Evolutionary conservation across 768 basidiomycete genomes (phyloP), one percentile per base, ranked within the genome.

Genomic region (Amanita phalloides): DNA sequence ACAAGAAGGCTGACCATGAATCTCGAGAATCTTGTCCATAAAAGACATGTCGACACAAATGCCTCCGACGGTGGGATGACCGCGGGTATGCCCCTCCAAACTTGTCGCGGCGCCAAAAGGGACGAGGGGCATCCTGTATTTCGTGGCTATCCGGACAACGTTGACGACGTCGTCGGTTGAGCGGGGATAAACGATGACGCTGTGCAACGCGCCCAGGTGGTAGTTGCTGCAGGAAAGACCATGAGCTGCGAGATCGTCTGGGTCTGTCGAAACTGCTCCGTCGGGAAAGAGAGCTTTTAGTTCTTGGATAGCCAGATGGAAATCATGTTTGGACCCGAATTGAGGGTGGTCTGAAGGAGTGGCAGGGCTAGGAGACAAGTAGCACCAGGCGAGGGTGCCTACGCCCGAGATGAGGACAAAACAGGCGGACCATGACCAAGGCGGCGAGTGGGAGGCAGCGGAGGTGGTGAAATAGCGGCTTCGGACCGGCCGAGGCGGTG

Each of bases 51-150:
- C 87, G 13, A 94, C 68, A 53, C 86, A 91, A 38, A 95, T 90
- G 0, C 89, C 83, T 8, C 83, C 82, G 11, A 60, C 43, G 13
- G 43, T 57, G 9, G 62, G 53, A 57, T 70, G 67, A 26, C 78
- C 80, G 35, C 75, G 69, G 55, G 76, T 81, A 55, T 90, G 84
- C 0, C 90, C 90, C 61, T 93, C 91, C 21, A 94, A 64, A 58
- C 78, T 82, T 0, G 91, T 94, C 1, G 84, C 91, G 8, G 88
- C 91, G 0, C 83, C 81, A 64, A 84, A 92, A 2, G 90, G 77
- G 1, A 77, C 79, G 20, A 94, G 65, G 0, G 92, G 92, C 68
- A 93, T 84, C 25, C 71, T 72, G 66, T 82, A 84, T 63, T 82
- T 82, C 37, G 73, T 75, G 2, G 91, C 86, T 43, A 86, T 74